Evolutionary conservation across 139 green algal genomes (phyloP).

Genomic region (Chlamydomonas applanata): DNA sequence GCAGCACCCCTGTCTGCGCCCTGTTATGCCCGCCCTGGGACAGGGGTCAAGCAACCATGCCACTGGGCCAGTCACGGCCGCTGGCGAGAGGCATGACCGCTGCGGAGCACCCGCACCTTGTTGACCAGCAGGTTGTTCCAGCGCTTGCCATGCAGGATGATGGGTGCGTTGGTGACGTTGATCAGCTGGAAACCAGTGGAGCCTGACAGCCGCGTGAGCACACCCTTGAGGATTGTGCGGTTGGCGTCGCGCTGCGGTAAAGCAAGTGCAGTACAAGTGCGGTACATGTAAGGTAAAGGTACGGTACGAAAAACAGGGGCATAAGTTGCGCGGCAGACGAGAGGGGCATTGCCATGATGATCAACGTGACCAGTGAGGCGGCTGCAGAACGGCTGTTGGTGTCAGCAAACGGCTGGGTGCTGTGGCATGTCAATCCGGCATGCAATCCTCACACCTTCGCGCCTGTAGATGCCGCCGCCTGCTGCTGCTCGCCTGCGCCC

Average conservation of each 20-base stretch:
- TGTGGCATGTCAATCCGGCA: background rate
- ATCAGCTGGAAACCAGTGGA: conserved; percentile 80
- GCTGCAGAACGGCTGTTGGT: background rate
- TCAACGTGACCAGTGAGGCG: background rate
- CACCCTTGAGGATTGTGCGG: conserved; percentile 39
- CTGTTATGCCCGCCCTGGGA: too few relatives aligned
- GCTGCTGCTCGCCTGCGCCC: background rate
- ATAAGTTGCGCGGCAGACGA: too few relatives aligned
- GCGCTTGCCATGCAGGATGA: conserved; percentile 47
- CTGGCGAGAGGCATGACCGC: too few relatives aligned
- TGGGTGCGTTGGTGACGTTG: conserved; percentile 84
- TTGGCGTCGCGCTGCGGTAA: conserved; percentile 10
- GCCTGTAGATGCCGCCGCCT: background rate
- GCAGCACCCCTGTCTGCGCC: too few relatives aligned
- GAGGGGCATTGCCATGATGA: background rate
- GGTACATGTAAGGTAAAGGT: too few relatives aligned
- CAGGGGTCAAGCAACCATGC: background rate
- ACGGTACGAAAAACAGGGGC: too few relatives aligned
- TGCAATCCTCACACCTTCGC: background rate
- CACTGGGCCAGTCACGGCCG: background rate
- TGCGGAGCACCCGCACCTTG: conserved; percentile 30
- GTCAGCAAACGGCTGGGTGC: too few relatives aligned
- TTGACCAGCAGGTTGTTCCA: conserved; percentile 48
- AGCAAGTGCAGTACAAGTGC: background rate
- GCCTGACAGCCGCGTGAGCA: conserved; percentile 53